Percentiles rank a stretch among this genome's conserved stretches.
Evolutionary conservation across 2,329 filamentous ascomycete species (phyloP).

Genomic region (Cladosporium austrohemisphaericum): DNA sequence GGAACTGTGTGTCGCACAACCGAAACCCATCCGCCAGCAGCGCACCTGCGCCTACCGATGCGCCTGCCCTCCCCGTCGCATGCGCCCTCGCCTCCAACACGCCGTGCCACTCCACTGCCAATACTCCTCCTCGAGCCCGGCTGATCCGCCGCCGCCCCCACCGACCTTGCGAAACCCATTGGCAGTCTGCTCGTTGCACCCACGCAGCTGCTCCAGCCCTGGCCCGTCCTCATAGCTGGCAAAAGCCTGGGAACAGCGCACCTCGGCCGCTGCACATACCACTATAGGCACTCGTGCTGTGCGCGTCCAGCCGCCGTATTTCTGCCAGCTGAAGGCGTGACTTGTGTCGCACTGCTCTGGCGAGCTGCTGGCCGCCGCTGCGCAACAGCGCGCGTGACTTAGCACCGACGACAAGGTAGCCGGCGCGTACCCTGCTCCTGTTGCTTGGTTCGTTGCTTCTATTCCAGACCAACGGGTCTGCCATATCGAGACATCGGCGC

Average conservation of each 20-base stretch:
- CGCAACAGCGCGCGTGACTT: slow-evolving; percentile 11
- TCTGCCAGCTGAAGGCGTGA: slow-evolving; percentile 1
- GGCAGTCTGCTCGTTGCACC: slow-evolving; percentile 19
- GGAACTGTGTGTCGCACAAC: slow-evolving; percentile 29
- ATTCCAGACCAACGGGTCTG: slow-evolving; percentile 14
- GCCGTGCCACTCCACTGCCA: slow-evolving; percentile 33
- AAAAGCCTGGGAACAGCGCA: too few relatives aligned
- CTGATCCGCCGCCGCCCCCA: slow-evolving; percentile 20
- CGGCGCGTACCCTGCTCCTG: slow-evolving; percentile 1
- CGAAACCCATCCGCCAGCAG: too few relatives aligned
- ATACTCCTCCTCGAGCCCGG: slow-evolving; percentile 31
- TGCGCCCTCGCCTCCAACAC: slow-evolving; percentile 29
- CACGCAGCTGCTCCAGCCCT: background rate
- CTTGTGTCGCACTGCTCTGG: slow-evolving; percentile 7
- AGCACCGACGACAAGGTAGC: slow-evolving; percentile 9
- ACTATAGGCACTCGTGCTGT: slow-evolving; percentile 6
- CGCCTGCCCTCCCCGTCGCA: slow-evolving; percentile 23
- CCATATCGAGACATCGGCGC: slow-evolving; percentile 6
- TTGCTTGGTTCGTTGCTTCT: slow-evolving; percentile 13
- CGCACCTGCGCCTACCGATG: slow-evolving; percentile 22
- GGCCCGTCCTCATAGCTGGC: background rate
- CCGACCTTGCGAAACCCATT: slow-evolving; percentile 19
- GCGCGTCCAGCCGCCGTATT: background rate
- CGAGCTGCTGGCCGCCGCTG: slow-evolving; percentile 9
- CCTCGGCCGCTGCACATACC: slow-evolving; percentile 13